Evolutionary conservation across 129 eudicot genomes (phyloP).

Genomic region (Flaveria robusta): DNA sequence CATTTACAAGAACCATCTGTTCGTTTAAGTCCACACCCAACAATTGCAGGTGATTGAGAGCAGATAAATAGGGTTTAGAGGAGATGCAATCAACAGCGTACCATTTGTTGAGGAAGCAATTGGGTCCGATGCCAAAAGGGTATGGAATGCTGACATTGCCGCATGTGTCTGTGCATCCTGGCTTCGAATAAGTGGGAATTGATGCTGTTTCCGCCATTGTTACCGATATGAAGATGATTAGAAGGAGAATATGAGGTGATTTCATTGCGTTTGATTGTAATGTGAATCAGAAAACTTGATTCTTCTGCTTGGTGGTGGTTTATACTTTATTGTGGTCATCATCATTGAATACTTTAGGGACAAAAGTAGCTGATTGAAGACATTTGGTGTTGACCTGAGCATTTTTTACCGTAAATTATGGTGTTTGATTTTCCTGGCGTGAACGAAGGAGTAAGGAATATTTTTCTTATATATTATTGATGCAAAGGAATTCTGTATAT

Average conservation of each 20-base stretch:
- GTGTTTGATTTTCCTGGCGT: background rate
- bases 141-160: conserved; percentile 32
- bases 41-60: conserved; percentile 16
- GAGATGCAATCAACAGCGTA: conserved; percentile 28
- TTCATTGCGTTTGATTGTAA: background rate
- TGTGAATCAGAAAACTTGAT: background rate
- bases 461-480: background rate
- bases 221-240: conserved; percentile 5
- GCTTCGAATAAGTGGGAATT: conserved; percentile 16
- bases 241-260: background rate
- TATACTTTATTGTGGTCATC: conserved; percentile 4
- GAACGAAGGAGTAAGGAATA: background rate
- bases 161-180: conserved; percentile 34
- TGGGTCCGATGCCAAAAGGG: conserved; percentile 38
- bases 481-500: no score
- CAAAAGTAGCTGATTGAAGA: background rate
- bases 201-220: conserved; percentile 2
- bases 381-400: background rate
- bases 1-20: conserved; percentile 27
- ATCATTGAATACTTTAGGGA: background rate
- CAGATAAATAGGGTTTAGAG: conserved; percentile 25
- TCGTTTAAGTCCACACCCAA: conserved; percentile 9
- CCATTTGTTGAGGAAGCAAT: conserved; percentile 29
- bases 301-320: background rate
- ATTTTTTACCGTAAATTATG: conserved; percentile 7